These are phyloP conservation scores for Cephaloascus fragrans DNA, from an alignment of 805 yeast species.

Conservation along the genomic window DNA sequence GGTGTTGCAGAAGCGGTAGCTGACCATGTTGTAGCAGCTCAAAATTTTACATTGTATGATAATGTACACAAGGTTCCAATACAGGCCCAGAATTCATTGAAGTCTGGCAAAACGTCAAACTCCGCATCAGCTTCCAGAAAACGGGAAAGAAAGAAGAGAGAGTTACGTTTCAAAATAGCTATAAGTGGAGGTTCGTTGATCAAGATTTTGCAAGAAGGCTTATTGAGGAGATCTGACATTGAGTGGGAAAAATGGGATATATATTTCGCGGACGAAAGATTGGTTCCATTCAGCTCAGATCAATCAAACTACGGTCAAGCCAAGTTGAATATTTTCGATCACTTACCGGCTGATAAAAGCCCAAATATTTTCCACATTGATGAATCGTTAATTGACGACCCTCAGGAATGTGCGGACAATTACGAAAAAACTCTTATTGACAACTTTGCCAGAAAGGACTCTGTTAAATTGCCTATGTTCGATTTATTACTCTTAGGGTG, in stretches of 20 bases:
- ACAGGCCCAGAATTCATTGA: background rate
- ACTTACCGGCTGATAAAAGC: slow-evolving; percentile 37
- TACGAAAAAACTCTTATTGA: slow-evolving; percentile 81
- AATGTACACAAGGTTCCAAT: slow-evolving; percentile 8
- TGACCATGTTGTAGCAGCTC: slow-evolving; percentile 85
- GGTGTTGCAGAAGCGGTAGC: slow-evolving; percentile 97
- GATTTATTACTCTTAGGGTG: slow-evolving; percentile 88
- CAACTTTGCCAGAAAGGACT: slow-evolving; percentile 93
- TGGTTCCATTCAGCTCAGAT: slow-evolving; percentile 75
- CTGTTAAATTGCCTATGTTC: slow-evolving; percentile 91
- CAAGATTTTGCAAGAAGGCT: slow-evolving; percentile 78
- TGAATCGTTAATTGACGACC: slow-evolving; percentile 61
- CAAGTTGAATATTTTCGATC: slow-evolving; percentile 72
- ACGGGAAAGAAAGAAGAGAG: slow-evolving; percentile 44
- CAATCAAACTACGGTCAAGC: slow-evolving; percentile 90
- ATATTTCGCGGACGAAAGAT: slow-evolving; percentile 92
- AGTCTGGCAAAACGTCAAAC: background rate
- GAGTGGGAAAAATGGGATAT: slow-evolving; percentile 94
- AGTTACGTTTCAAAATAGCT: slow-evolving; percentile 79
- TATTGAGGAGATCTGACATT: slow-evolving; percentile 64
- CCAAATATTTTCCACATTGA: slow-evolving; percentile 83
- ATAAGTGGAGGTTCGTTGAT: slow-evolving; percentile 89
- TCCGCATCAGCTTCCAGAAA: slow-evolving; percentile 12
- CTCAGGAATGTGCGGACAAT: slow-evolving; percentile 89
- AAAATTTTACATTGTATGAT: slow-evolving; percentile 55